Evolutionary conservation across 2,329 filamentous ascomycete genomes (phyloP).

Genomic region (Madurella fahalii): DNA sequence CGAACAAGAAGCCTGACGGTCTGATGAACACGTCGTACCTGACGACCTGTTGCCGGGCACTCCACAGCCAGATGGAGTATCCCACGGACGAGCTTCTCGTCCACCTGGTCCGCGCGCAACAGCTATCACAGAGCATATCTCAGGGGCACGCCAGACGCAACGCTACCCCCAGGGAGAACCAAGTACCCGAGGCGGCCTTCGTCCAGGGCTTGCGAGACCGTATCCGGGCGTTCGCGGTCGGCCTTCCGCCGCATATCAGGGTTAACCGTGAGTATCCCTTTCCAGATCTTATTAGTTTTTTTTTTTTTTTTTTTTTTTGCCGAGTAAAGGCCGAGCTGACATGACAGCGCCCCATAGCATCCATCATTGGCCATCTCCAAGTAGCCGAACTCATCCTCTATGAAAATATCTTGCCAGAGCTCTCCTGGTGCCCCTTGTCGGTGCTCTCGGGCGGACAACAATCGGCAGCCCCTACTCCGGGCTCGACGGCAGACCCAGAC

Average conservation of each 20-base stretch:
- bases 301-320: too few species aligned
- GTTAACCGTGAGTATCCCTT: conserved; percentile 24
- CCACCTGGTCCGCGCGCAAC: conserved; percentile 45
- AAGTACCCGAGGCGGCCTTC: conserved; percentile 38
- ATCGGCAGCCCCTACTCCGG: conserved; percentile 27
- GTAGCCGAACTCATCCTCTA: conserved; percentile 46
- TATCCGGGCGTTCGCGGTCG: conserved; percentile 37
- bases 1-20: conserved; percentile 43
- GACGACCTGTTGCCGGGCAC: conserved; percentile 40
- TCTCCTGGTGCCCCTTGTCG: neutral
- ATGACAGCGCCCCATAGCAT: conserved; percentile 22
- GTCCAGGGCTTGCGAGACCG: conserved; percentile 44
- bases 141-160: conserved; percentile 35
- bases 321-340: neutral
- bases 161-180: conserved; percentile 23
- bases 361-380: conserved; percentile 40
- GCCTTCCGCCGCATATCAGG: conserved; percentile 34
- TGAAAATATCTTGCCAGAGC: conserved; percentile 43
- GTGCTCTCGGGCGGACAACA: neutral
- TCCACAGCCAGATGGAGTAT: conserved; percentile 41
- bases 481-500: conserved; percentile 1
- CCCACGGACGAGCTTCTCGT: conserved; percentile 43
- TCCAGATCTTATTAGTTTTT: neutral
- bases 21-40: conserved; percentile 45
- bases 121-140: conserved; percentile 45